A percentile compares a stretch with the other conserved stretches of the same genome.
These are phyloP conservation scores for Ophioceras dolichostomum DNA, from an alignment of 2,329 filamentous ascomycete species.

Conservation along the genomic window DNA sequence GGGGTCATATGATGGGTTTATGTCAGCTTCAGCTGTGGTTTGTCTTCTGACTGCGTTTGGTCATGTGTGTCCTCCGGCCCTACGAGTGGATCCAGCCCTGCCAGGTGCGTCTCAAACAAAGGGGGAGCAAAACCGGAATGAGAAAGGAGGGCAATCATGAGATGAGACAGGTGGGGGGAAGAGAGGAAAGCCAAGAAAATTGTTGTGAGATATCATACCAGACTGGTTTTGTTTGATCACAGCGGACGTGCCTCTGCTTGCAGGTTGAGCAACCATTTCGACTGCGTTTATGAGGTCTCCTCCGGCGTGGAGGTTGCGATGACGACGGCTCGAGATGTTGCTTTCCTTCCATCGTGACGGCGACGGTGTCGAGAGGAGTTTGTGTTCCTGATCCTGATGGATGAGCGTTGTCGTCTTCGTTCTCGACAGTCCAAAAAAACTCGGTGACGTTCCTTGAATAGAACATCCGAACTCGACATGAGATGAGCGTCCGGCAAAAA, in stretches of 20 bases:
- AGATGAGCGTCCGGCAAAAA: neutral
- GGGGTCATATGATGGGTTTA: neutral
- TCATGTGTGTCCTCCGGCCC: neutral
- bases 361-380: neutral
- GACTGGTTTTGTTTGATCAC: constrained; percentile 9
- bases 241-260: constrained; percentile 10
- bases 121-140: too few relatives aligned
- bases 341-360: too few relatives aligned
- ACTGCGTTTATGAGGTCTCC: constrained; percentile 8
- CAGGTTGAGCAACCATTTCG: constrained; percentile 9
- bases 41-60: neutral
- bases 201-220: constrained; percentile 10
- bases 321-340: neutral
- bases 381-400: neutral
- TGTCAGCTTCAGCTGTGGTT: too few relatives aligned
- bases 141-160: too few relatives aligned
- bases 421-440: too few relatives aligned
- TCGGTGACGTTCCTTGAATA: neutral
- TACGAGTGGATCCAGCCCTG: too few relatives aligned
- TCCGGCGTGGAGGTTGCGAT: constrained; percentile 2
- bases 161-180: too few relatives aligned
- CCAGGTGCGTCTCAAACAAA: too few relatives aligned
- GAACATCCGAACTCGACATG: neutral
- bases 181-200: too few relatives aligned
- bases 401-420: too few relatives aligned